These are phyloP conservation scores for Tricholoma terreum DNA, from an alignment of 768 basidiomycete species.

Conservation along the genomic window DNA sequence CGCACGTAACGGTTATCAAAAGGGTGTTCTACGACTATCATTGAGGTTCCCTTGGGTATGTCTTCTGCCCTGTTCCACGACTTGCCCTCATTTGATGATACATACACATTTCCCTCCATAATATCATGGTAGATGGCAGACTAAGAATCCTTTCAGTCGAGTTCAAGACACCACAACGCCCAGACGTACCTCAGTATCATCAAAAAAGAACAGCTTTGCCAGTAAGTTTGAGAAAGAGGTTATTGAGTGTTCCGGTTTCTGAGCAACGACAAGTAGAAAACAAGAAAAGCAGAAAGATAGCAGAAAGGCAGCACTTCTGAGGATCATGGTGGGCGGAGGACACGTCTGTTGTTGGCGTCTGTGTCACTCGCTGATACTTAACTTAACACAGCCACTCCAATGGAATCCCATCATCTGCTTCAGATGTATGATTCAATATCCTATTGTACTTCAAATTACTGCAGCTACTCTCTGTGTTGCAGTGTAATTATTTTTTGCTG, in stretches of 20 bases:
- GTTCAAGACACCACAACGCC: slow-evolving; percentile 1
- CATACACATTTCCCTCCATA: slow-evolving; percentile 60
- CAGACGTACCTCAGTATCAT: slow-evolving; percentile 78
- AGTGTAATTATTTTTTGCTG: no score
- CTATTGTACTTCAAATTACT: no score
- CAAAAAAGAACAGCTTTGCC: slow-evolving; percentile 82
- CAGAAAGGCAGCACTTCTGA: slow-evolving; percentile 15
- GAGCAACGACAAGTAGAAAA: slow-evolving; percentile 24
- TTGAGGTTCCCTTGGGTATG: slow-evolving; percentile 54
- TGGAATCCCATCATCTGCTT: no score
- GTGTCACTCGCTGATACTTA: no score
- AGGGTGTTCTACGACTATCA: slow-evolving; percentile 84
- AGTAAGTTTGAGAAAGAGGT: slow-evolving; percentile 71
- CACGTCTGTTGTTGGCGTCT: slow-evolving; percentile 11
- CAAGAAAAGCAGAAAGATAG: slow-evolving; percentile 17
- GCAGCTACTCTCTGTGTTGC: no score
- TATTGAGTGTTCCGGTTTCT: slow-evolving; percentile 47
- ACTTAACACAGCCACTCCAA: slow-evolving; percentile 15
- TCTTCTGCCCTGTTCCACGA: slow-evolving; percentile 48
- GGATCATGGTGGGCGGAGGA: slow-evolving; percentile 21
- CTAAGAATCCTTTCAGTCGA: slow-evolving; percentile 23
- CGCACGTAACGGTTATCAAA: slow-evolving; percentile 73
- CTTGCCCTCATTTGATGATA: slow-evolving; percentile 89
- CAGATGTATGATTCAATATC: no score
- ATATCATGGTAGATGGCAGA: slow-evolving; percentile 78